Conservation (phyloP, 73 alveolate species). For the Paramecium sexaurelia region DNA sequence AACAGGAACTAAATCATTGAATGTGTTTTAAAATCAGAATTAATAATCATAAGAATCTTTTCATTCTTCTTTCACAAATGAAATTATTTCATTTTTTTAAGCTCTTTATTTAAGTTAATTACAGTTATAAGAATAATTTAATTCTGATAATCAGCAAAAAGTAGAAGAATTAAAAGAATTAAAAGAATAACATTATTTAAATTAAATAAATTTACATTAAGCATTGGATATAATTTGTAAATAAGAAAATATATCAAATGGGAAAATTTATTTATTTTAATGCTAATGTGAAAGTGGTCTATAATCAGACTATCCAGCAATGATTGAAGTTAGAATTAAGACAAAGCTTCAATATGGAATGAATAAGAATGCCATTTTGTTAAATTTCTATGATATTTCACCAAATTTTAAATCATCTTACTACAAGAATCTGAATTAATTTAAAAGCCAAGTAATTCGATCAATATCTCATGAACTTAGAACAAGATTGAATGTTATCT, state of each 20-base stretch:
- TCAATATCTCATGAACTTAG: neutral
- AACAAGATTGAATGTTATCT: neutral
- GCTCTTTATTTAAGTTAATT: neutral
- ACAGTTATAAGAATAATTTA: neutral
- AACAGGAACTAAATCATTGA: neutral
- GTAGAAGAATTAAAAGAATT: neutral
- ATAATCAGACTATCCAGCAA: neutral
- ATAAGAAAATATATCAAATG: neutral
- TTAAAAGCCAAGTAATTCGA: neutral
- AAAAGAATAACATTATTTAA: neutral
- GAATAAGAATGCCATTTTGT: neutral
- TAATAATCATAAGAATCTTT: neutral
- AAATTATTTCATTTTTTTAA: neutral
- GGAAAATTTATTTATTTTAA: neutral
- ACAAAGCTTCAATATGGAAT: neutral
- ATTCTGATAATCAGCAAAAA: neutral
- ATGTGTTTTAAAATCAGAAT: neutral
- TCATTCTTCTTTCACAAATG: neutral
- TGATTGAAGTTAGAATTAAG: neutral
- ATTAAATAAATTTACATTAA: no score
- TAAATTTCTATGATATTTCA: constrained; percentile 8
- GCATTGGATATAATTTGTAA: neutral
- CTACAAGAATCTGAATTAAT: neutral
- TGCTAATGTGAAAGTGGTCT: neutral
- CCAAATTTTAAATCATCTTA: neutral